Conservation (phyloP, 2,329 filamentous ascomycete species). For the Talaromyces sp. region DNA sequence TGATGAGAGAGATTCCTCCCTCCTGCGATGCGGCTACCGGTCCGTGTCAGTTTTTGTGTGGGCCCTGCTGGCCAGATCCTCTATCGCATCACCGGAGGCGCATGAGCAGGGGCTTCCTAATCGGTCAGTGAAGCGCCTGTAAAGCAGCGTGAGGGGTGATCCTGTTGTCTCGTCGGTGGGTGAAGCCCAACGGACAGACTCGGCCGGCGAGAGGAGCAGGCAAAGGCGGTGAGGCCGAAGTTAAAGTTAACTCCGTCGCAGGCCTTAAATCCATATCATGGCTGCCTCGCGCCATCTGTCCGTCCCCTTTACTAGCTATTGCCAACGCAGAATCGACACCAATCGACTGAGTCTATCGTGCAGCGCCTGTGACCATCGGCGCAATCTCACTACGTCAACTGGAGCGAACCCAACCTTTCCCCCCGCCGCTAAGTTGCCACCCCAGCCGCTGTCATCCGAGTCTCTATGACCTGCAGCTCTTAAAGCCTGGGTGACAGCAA, state of each 20-base stretch:
- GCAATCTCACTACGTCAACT: neutral
- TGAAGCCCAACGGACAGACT: neutral
- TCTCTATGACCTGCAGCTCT: neutral
- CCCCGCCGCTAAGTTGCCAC: neutral
- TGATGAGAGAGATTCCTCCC: neutral
- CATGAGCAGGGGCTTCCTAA: neutral
- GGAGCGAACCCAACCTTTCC: neutral
- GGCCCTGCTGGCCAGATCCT: slow-evolving; percentile 1
- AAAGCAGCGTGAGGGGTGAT: neutral
- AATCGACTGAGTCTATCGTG: neutral
- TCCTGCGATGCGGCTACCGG: neutral
- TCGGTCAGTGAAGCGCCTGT: neutral
- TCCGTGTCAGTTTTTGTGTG: neutral
- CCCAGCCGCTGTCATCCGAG: neutral
- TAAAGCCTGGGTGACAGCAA: slow-evolving; percentile 8
- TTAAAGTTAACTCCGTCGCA: neutral
- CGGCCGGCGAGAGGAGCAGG: neutral
- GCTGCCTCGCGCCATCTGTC: neutral
- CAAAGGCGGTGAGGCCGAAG: neutral
- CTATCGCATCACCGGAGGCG: slow-evolving; percentile 9
- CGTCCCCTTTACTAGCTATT: neutral
- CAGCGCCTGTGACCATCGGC: neutral
- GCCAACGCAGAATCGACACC: neutral
- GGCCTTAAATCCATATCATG: neutral
- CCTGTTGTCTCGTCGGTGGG: neutral